Percentiles rank a stretch among this genome's conserved stretches.
phyloP scores from a whole-genome alignment of 1,284 basidiomycete species.

The Coniferiporia weirii region DNA sequence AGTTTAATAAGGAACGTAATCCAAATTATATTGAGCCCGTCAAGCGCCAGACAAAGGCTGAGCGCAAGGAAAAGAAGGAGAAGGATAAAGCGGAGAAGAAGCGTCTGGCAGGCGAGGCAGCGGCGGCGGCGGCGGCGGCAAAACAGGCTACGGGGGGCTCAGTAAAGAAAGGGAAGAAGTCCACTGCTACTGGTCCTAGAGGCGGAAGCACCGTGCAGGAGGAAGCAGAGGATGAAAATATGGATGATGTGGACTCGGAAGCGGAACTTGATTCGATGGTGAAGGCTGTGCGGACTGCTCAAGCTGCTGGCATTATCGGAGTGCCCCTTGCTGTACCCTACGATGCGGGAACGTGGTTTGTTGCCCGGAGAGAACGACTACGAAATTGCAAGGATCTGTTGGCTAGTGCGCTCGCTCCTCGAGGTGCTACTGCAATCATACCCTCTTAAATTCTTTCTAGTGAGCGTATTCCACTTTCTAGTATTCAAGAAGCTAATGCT shows the following conservation, averaged over 20 bases:
- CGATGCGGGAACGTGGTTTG: slow-evolving; percentile 61
- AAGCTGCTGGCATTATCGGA: slow-evolving; percentile 45
- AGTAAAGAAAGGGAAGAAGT: slow-evolving; percentile 55
- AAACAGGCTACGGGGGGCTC: slow-evolving; percentile 37
- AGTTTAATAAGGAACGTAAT: slow-evolving; percentile 91
- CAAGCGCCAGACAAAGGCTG: slow-evolving; percentile 76
- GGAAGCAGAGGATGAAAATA: slow-evolving; percentile 60
- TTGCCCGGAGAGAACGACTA: slow-evolving; percentile 64
- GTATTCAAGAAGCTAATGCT: not conserved
- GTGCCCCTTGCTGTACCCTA: slow-evolving; percentile 45
- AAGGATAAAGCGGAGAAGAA: slow-evolving; percentile 76
- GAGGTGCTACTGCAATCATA: not conserved
- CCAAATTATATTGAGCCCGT: slow-evolving; percentile 93
- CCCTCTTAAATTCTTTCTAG: not conserved
- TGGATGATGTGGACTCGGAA: slow-evolving; percentile 77
- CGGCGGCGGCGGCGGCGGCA: slow-evolving; percentile 43
- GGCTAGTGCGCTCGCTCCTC: slow-evolving; percentile 44
- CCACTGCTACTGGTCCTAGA: slow-evolving; percentile 28
- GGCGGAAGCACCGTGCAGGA: slow-evolving; percentile 23
- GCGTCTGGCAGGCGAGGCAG: slow-evolving; percentile 58
- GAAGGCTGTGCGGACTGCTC: slow-evolving; percentile 48
- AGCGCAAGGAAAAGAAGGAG: slow-evolving; percentile 76
- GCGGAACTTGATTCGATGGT: slow-evolving; percentile 59
- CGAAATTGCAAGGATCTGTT: slow-evolving; percentile 65
- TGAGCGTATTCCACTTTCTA: not conserved